These are phyloP conservation scores for Fusarium nodosum DNA, from an alignment of 2,329 filamentous ascomycete genomes.

Conservation along the genomic window DNA sequence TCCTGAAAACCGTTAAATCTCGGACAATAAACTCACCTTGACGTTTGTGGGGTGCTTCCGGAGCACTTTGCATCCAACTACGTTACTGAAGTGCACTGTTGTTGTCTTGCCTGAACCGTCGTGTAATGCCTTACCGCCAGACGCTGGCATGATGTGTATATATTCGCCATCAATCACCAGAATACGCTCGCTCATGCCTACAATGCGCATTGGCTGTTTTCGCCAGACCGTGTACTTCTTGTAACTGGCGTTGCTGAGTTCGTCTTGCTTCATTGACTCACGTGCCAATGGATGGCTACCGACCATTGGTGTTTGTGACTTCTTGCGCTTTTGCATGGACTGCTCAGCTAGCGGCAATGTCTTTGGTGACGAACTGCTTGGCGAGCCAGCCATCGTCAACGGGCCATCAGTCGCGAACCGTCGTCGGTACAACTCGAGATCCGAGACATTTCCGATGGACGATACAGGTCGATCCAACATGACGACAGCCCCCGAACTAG, in stretches of 20 bases:
- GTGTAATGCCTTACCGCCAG: slow-evolving; percentile 73
- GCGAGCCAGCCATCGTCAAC: slow-evolving; percentile 76
- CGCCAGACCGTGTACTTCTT: slow-evolving; percentile 85
- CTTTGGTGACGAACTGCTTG: slow-evolving; percentile 78
- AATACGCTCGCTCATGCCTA: slow-evolving; percentile 80
- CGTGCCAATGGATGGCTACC: slow-evolving; percentile 77
- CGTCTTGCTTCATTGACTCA: slow-evolving; percentile 71
- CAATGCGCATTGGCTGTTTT: slow-evolving; percentile 85
- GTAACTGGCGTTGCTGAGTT: slow-evolving; percentile 71
- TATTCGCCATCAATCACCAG: slow-evolving; percentile 88
- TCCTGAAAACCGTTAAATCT: not conserved
- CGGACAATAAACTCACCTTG: slow-evolving; percentile 66
- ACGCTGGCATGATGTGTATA: slow-evolving; percentile 84
- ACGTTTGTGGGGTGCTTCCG: slow-evolving; percentile 85
- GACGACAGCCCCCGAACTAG: slow-evolving; percentile 79
- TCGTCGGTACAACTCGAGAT: slow-evolving; percentile 81
- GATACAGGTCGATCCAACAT: slow-evolving; percentile 83
- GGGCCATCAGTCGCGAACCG: slow-evolving; percentile 82
- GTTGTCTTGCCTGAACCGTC: slow-evolving; percentile 78
- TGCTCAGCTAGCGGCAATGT: slow-evolving; percentile 67
- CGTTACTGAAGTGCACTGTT: slow-evolving; percentile 84
- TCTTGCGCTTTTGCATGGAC: slow-evolving; percentile 63
- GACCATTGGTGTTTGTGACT: slow-evolving; percentile 62
- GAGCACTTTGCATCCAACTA: slow-evolving; percentile 85
- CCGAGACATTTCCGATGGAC: slow-evolving; percentile 79